These are phyloP conservation scores for Westerdykella sp. DNA, from an alignment of 2,329 filamentous ascomycete genomes.

Conservation along the genomic window DNA sequence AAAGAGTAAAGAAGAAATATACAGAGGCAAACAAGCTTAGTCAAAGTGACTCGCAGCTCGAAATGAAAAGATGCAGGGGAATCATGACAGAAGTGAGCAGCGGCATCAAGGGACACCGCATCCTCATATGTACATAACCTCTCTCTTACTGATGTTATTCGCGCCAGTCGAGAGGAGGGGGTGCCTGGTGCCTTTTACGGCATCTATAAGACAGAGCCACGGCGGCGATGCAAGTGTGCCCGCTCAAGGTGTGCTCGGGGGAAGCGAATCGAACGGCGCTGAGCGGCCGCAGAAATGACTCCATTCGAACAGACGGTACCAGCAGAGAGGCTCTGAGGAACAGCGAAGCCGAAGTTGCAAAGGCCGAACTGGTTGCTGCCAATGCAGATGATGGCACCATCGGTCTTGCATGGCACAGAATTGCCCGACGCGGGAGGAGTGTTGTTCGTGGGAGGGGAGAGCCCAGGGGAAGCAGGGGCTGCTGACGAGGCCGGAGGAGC, in stretches of 20 bases:
- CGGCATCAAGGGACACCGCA: too few species aligned
- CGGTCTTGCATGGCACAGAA: slow-evolving; percentile 33
- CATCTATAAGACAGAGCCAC: slow-evolving; percentile 9
- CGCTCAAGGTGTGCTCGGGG: slow-evolving; percentile 16
- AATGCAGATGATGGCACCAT: slow-evolving; percentile 42
- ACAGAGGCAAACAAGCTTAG: slow-evolving; percentile 7
- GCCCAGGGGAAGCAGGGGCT: slow-evolving; percentile 5
- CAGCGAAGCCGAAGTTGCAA: slow-evolving; percentile 40
- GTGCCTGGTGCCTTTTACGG: too few species aligned
- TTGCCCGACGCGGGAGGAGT: slow-evolving; percentile 6
- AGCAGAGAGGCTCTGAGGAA: slow-evolving; percentile 36
- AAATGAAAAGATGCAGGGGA: slow-evolving; percentile 1
- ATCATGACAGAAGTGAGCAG: neutral
- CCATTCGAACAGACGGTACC: slow-evolving; percentile 40
- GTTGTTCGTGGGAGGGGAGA: slow-evolving; percentile 7
- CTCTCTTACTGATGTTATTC: too few species aligned
- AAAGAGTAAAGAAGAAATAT: slow-evolving; percentile 9
- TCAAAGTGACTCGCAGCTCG: slow-evolving; percentile 2
- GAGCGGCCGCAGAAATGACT: slow-evolving; percentile 14
- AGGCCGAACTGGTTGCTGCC: slow-evolving; percentile 39
- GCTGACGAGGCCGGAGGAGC: slow-evolving; percentile 8
- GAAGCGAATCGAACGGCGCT: slow-evolving; percentile 10
- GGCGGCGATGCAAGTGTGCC: slow-evolving; percentile 19
- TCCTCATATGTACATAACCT: too few species aligned
- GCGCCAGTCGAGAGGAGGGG: too few species aligned